Base-by-base conservation (phyloP, 768 basidiomycete genomes). In the Trametes maxima region DNA sequence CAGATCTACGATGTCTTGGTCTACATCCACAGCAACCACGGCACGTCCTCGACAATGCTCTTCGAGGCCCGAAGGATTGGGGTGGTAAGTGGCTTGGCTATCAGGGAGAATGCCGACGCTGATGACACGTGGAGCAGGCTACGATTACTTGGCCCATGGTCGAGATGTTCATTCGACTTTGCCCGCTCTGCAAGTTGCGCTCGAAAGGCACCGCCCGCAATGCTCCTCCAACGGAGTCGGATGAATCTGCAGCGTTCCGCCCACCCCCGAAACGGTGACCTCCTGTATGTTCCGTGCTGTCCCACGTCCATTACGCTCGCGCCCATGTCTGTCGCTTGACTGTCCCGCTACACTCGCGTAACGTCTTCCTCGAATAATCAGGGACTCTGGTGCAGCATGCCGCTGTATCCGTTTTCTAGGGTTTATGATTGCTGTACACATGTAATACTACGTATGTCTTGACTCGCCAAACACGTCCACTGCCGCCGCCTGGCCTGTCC, bases 131-230 rank as follows among this genome's bases (percentile, higher is more conserved):
- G 60, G 51, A 42, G n/a, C 46, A 89, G 88, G 81, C 85, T 25
- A 78, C 77, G 22, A 81, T 89, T 56, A 88, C 87, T 8, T 89
- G 86, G 87, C 85, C 88, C 3, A 89, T 89, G 85, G 79, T 83
- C 5, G 88, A 89, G 69, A 80, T 84, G 39, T 89, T 89, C 72
- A 76, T 80, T 42, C 80, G 80, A 35, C 72, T 88, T 43, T 89
- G 88, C 65, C 88, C 87, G 0, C 60, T 79, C 21, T 82, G 80
- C 72, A 82, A 75, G 60, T 60, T 78, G 49, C 76, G 80, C 64
- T 74, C 71, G 56, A 81, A 80, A 63, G 65, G 70, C 17, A 35
- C 19, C 13, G n/a, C 50, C 28, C 58, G 65, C 12, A 19, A 22
- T 21, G 42, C 46, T 4, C 46, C 62, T 8, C 28, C 28, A 11